Percentiles rank a stretch among this genome's conserved stretches.
Conservation (phyloP, 495 filamentous ascomycete species). For the Aspergillus panamensis region DNA sequence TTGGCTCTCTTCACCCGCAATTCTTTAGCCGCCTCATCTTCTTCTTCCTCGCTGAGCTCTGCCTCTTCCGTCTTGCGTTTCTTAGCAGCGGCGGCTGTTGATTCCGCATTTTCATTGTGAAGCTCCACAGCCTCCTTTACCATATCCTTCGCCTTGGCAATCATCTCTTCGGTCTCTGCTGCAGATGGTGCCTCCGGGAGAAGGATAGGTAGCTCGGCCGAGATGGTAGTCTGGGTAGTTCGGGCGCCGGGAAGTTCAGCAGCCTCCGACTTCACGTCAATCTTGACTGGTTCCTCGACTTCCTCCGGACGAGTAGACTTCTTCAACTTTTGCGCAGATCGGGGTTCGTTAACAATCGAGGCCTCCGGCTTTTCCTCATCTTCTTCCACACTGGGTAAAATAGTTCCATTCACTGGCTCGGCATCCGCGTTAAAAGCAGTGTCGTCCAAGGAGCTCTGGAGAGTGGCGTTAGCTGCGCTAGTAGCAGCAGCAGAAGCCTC, state of each 20-base stretch:
- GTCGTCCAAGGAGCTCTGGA: slow-evolving; percentile 49
- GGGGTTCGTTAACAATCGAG: slow-evolving; percentile 30
- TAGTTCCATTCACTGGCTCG: slow-evolving; percentile 25
- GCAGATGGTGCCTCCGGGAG: slow-evolving; percentile 66
- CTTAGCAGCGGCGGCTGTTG: slow-evolving; percentile 45
- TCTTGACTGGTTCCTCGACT: slow-evolving; percentile 56
- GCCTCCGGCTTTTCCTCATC: slow-evolving; percentile 26
- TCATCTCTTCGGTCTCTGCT: slow-evolving; percentile 73
- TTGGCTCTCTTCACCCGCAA: slow-evolving; percentile 68
- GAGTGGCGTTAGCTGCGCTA: slow-evolving; percentile 45
- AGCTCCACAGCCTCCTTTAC: slow-evolving; percentile 72
- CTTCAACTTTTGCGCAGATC: slow-evolving; percentile 31
- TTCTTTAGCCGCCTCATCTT: slow-evolving; percentile 54
- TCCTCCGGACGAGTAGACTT: slow-evolving; percentile 32
- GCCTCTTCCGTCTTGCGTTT: slow-evolving; percentile 83
- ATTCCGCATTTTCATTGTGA: slow-evolving; percentile 39
- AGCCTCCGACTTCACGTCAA: slow-evolving; percentile 41
- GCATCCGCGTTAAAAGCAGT: slow-evolving; percentile 35
- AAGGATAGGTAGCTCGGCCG: slow-evolving; percentile 68
- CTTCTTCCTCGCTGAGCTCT: slow-evolving; percentile 49
- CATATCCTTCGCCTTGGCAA: slow-evolving; percentile 84
- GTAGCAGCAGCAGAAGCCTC: slow-evolving; percentile 46
- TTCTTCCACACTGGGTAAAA: slow-evolving; percentile 28
- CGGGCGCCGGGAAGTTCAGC: slow-evolving; percentile 55
- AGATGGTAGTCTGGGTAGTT: slow-evolving; percentile 70